These are phyloP conservation scores for Chytridium lagenaria DNA, from an alignment of 371 early-diverging fungal genomes.

Conservation along the genomic window DNA sequence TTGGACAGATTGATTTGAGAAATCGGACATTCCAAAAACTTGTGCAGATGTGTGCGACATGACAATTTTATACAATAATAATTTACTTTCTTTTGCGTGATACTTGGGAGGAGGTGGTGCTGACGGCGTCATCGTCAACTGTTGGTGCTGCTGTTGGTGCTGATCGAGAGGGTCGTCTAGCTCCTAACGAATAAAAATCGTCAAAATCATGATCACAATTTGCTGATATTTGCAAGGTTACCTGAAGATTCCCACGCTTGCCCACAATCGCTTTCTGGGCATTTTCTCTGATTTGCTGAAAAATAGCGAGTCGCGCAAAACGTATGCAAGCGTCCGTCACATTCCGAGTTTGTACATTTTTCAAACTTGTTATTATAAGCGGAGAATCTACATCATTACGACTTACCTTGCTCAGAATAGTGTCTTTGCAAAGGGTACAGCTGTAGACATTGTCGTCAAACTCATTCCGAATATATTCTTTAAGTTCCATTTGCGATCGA, in stretches of 20 bases:
- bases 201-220: constrained; percentile 33
- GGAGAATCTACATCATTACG: too few relatives aligned
- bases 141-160: too few relatives aligned
- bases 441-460: constrained; percentile 66
- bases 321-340: constrained; percentile 64
- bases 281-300: constrained; percentile 14
- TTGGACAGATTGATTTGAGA: too few relatives aligned
- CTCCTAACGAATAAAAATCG: too few relatives aligned
- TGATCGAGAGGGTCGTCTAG: too few relatives aligned
- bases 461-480: constrained; percentile 66
- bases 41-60: too few relatives aligned
- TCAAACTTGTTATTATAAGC: too few relatives aligned
- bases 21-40: too few relatives aligned
- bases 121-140: too few relatives aligned
- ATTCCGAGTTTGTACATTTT: constrained; percentile 58
- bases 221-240: constrained; percentile 26
- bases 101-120: too few relatives aligned
- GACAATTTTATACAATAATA: too few relatives aligned
- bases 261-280: constrained; percentile 3
- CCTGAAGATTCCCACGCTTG: background rate
- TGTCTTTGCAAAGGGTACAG: constrained; percentile 72
- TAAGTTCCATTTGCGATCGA: constrained; percentile 68
- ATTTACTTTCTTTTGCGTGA: background rate
- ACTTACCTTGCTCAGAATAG: constrained; percentile 61
- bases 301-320: constrained; percentile 49